Base-by-base conservation (phyloP, 2,329 filamentous ascomycete genomes). In the Didymella pomorum region DNA sequence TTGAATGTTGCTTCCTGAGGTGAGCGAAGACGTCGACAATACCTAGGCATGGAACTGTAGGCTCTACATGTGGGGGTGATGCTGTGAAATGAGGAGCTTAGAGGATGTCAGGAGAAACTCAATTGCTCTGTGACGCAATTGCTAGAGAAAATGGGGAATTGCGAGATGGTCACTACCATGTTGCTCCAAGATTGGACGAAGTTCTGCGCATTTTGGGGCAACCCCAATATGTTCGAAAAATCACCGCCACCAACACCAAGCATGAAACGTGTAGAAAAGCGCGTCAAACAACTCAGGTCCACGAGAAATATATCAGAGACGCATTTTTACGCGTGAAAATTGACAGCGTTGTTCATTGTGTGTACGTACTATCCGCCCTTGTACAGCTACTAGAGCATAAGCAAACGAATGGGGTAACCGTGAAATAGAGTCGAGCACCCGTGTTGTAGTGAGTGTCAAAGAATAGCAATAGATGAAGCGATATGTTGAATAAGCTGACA, bases 401-500 rank as follows among this genome's bases (percentile, higher is more conserved):
- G 23, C 23, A 46, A 45, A 29, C 7, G 31, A 41, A 11, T 14
- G 26, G 25, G 21, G 39, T 20, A 51, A 43, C 12, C n/a, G 9
- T 18, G 11, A 48, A 26, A 16, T 26, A 8, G n/a, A 44, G 33
- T 33, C 1, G 25, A 25, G 2, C 48, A 18, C 29, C 14, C 47
- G 26, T 47, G 43, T 52, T 48, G 42, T 4, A 25, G 21, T n/a
- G 31, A 31, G 25, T 4, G n/a, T 21, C 1, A 20, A 4, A 44
- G 16, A 45, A 37, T 10, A 28, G 18, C 20, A 28, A 16, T n/a
- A 25, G 21, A 23, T 6, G 29, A 7, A 45, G 46, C 29, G 18
- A n/a, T 1, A 42, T 56, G 47, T 51, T 56, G 53, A 33, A 56
- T 51, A 28, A 14, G 14, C 42, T 28, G 23, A 25, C 23, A 25